Percentiles rank a stretch among this genome's conserved stretches.
Evolutionary conservation across 176 grass and related monocot species (phyloP).

Genomic region (Elaeis guineensis): DNA sequence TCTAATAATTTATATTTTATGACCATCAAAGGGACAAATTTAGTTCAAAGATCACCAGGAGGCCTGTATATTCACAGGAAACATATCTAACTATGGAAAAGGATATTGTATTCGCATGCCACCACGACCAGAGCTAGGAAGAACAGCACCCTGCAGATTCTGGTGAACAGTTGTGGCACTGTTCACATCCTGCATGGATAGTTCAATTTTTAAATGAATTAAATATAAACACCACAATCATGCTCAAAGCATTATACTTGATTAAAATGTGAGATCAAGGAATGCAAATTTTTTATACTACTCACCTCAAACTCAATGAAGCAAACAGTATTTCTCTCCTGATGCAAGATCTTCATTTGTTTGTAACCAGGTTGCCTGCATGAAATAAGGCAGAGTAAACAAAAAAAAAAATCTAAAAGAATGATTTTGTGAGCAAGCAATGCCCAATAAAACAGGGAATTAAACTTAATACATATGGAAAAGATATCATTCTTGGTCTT

Average conservation of each 20-base stretch:
- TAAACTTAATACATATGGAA: no score
- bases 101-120: constrained; percentile 99
- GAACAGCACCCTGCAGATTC: constrained; percentile 88
- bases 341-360: constrained; percentile 94
- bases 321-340: constrained; percentile 97
- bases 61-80: not conserved
- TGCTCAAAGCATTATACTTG: no score
- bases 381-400: not conserved
- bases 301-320: constrained; percentile 96
- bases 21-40: not conserved
- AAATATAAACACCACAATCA: no score
- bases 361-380: constrained; percentile 90
- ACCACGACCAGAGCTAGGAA: constrained; percentile 96
- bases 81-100: constrained; percentile 25
- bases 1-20: no score
- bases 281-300: not conserved
- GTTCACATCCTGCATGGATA: constrained; percentile 53
- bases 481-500: no score
- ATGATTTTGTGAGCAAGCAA: constrained; percentile 3
- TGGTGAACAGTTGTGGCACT: constrained; percentile 72
- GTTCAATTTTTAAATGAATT: no score
- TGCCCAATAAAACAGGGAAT: no score
- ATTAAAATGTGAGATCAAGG: no score
- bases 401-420: constrained; percentile 7
- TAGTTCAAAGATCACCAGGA: not conserved